Conservation (phyloP, 768 basidiomycete species). For the Gymnopilus junonius region DNA sequence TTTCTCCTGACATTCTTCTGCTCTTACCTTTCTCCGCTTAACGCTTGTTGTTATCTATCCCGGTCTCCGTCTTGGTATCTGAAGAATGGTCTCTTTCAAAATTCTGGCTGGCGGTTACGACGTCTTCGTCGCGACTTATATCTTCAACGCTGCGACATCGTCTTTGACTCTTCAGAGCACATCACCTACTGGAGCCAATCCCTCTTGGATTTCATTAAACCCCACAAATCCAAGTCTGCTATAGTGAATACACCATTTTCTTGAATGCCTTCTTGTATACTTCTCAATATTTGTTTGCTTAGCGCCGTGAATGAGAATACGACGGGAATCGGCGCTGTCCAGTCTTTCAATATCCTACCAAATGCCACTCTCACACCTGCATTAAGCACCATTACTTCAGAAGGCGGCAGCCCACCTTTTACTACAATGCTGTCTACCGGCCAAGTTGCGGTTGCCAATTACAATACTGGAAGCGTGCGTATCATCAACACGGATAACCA, state of each 20-base stretch:
- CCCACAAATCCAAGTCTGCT: conserved; percentile 61
- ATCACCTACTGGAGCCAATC: conserved; percentile 52
- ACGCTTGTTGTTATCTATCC: background rate
- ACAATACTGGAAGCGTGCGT: conserved; percentile 55
- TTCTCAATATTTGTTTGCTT: conserved; percentile 8
- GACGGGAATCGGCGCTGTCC: conserved; percentile 51
- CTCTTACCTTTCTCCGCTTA: background rate
- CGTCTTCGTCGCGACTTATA: conserved; percentile 63
- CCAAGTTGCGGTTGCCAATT: conserved; percentile 65
- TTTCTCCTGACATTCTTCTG: background rate
- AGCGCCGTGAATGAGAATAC: conserved; percentile 67
- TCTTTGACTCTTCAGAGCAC: conserved; percentile 51
- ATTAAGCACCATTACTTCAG: conserved; percentile 50
- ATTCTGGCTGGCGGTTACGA: conserved; percentile 73
- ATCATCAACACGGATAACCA: conserved; percentile 53
- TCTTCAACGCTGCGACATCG: conserved; percentile 57
- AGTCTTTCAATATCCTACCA: conserved; percentile 56
- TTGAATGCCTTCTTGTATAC: background rate
- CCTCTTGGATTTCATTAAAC: conserved; percentile 65
- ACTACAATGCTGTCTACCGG: conserved; percentile 55
- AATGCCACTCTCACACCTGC: conserved; percentile 49
- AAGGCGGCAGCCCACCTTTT: conserved; percentile 57
- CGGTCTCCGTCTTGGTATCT: background rate
- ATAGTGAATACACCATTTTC: conserved; percentile 48
- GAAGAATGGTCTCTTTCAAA: conserved; percentile 64